These are phyloP conservation scores for Globisporangium paddicum DNA, from an alignment of 352 stramenopile genomes.

Conservation along the genomic window DNA sequence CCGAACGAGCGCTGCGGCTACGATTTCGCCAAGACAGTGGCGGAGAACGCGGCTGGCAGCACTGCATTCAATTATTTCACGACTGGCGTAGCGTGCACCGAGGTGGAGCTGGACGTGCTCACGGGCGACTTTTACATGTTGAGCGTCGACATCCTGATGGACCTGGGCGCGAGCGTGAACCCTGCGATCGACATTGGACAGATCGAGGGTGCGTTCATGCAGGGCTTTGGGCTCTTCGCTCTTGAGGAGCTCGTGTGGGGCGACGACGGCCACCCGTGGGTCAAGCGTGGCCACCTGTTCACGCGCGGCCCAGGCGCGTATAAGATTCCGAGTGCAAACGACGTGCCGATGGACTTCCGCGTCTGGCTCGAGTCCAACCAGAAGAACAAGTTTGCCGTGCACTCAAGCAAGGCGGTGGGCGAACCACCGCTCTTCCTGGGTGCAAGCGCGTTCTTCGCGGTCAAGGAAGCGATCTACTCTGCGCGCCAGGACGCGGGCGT, in stretches of 20 bases:
- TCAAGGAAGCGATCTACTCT: constrained; percentile 92
- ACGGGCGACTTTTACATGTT: constrained; percentile 91
- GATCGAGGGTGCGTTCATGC: constrained; percentile 97
- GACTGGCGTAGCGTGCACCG: constrained; percentile 89
- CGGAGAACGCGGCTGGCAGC: constrained; percentile 87
- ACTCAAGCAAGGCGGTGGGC: constrained; percentile 95
- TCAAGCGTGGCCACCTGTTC: constrained; percentile 90
- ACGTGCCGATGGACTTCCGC: constrained; percentile 93
- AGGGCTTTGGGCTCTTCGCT: constrained; percentile 94
- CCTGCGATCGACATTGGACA: constrained; percentile 97
- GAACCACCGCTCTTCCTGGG: constrained; percentile 96
- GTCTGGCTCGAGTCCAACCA: constrained; percentile 92
- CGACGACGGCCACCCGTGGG: constrained; percentile 92
- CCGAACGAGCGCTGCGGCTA: constrained; percentile 90
- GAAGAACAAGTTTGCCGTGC: constrained; percentile 93
- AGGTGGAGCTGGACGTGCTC: constrained; percentile 95
- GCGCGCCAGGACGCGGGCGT: constrained; percentile 64
- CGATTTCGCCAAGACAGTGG: constrained; percentile 86
- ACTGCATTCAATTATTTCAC: constrained; percentile 96
- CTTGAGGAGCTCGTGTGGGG: constrained; percentile 95
- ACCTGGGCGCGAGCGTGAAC: constrained; percentile 95
- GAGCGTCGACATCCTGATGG: constrained; percentile 86
- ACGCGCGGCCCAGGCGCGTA: constrained; percentile 94
- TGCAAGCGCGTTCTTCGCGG: constrained; percentile 92
- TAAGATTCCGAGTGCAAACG: constrained; percentile 97